Base-by-base conservation (phyloP, 768 basidiomycete genomes). In the Pisolithus albus region DNA sequence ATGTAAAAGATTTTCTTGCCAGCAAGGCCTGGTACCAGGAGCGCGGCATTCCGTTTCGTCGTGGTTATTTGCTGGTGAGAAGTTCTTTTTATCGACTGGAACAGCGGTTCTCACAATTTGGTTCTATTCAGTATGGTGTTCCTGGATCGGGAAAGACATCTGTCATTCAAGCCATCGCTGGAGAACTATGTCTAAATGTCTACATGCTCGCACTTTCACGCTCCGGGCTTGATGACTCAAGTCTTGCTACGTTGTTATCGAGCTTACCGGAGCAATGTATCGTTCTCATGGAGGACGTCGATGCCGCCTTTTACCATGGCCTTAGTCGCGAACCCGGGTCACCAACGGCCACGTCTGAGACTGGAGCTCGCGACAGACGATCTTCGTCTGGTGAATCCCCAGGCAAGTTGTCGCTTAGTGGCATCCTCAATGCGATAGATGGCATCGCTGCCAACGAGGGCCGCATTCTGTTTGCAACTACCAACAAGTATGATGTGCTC, bases 201-300 rank as follows among this genome's bases (percentile, higher is more conserved):
- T 89, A 87, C 65, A 77, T 88, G 44, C 64, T 91, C 40, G 82
- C 84, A 1, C 77, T 89, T 7, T 81, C 84, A 4, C 77, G 79
- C 18, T 56, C 67, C 13, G 80, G 81, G 8, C 63, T 90, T 41
- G 85, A 88, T 59, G 88, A 89, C 61, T 69, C 72, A 1, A 63
- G 68, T 7, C 75, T 88, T 23, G 75, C 71, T 48, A 72, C 79
- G 38, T 71, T 88, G 40, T 79, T 88, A 52, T 72, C 76, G 8
- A 70, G 73, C 2, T 73, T 89, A 2, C 88, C 88, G n/a, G 75
- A 81, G 51, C 74, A 75, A 56, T 88, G 83, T 59, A 84, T 91
- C 50, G 80, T 83, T 5, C 72, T 92, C 34, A 88, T 92, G 80
- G 88, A 91, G 64, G 89, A 91, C 62, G 84, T 91, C 50, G 89